These are phyloP conservation scores for Clarireedia homoeocarpa DNA, from an alignment of 2,329 filamentous ascomycete species.

Conservation along the genomic window DNA sequence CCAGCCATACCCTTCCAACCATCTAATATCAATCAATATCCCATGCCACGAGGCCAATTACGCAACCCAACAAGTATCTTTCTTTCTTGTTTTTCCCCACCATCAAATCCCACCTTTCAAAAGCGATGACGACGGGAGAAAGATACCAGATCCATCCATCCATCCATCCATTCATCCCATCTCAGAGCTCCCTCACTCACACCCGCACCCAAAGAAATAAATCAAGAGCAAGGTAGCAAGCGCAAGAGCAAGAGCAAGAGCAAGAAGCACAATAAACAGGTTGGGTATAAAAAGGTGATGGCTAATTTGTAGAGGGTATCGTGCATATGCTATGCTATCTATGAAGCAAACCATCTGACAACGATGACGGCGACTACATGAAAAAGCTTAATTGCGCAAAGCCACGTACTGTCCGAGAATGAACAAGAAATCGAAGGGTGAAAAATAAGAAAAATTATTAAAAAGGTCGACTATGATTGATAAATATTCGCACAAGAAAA, in stretches of 20 bases:
- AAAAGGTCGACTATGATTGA: too few species aligned
- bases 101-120: not conserved
- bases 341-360: not conserved
- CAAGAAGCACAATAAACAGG: not conserved
- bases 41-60: not conserved
- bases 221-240: not conserved
- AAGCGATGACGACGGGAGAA: not conserved
- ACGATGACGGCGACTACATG: too few species aligned
- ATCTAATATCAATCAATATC: not conserved
- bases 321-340: not conserved
- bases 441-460: too few species aligned
- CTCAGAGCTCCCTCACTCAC: not conserved
- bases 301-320: not conserved
- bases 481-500: too few species aligned
- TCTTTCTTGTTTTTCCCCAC: too few species aligned
- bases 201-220: too few species aligned
- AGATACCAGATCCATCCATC: conserved; percentile 6
- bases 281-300: not conserved
- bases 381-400: too few species aligned
- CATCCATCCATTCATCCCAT: conserved; percentile 1
- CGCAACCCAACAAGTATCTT: not conserved
- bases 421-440: too few species aligned
- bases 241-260: not conserved
- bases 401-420: too few species aligned
- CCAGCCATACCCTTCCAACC: not conserved